Conservation (phyloP, 805 yeast species). For the Sporopachydermia lactativora region DNA sequence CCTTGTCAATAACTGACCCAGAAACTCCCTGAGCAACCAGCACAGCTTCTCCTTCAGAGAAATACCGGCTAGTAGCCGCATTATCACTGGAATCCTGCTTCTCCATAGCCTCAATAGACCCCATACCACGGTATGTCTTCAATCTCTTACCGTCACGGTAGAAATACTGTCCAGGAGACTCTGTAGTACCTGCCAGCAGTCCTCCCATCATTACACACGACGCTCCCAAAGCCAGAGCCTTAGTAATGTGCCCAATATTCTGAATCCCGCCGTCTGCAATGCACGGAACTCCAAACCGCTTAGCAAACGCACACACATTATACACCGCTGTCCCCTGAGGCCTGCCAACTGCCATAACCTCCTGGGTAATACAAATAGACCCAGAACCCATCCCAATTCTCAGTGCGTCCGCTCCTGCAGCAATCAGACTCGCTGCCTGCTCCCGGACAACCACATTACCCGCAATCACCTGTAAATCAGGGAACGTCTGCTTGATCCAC, state of each 20-base stretch:
- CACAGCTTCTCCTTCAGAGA: constrained; percentile 89
- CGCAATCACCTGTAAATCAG: constrained; percentile 79
- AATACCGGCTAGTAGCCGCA: constrained; percentile 96
- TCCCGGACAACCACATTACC: constrained; percentile 99
- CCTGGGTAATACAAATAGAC: constrained; percentile 97
- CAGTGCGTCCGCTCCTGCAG: constrained; percentile 94
- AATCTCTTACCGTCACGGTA: constrained; percentile 97
- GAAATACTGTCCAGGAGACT: constrained; percentile 97
- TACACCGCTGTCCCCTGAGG: constrained; percentile 99
- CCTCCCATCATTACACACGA: constrained; percentile 99
- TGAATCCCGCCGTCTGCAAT: constrained; percentile 99
- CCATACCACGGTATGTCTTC: constrained; percentile 98
- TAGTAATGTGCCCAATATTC: constrained; percentile 96
- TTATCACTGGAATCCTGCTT: constrained; percentile 74
- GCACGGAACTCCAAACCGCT: constrained; percentile 93
- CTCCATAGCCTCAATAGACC: constrained; percentile 98
- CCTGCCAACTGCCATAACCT: constrained; percentile 99
- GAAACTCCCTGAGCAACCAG: constrained; percentile 98
- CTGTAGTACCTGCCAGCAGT: constrained; percentile 95
- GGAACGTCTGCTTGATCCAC: constrained; percentile 73
- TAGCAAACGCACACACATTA: constrained; percentile 87
- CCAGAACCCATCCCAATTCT: constrained; percentile 99
- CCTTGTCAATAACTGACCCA: constrained; percentile 94
- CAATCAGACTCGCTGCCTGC: constrained; percentile 91
- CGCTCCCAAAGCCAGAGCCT: constrained; percentile 94